Base-by-base conservation (phyloP, 257 asterid species). In the Solanum sejunctum region DNA sequence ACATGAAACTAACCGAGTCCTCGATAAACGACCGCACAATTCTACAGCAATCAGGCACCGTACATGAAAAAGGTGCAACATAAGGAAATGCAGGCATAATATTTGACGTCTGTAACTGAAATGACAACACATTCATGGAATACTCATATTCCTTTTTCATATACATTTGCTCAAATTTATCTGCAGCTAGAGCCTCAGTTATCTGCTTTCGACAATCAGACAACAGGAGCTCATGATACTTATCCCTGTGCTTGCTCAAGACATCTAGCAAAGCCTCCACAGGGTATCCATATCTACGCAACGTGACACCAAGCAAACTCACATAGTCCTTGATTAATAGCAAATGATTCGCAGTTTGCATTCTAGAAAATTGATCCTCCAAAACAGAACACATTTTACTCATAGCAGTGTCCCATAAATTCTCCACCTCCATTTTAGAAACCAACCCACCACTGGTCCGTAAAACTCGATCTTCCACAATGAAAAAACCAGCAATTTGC, bases 331-430 rank as follows among this genome's bases (percentile, higher is more conserved):
- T 96, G 39, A 96, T 95, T 92, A 96, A 90, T 89, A 96, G 88
- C 94, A 96, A 90, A 90, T 96, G 99, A 89, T 93, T 96, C 0
- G 99, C 99, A 12, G 99, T 96, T 82, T 96, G 97, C 99, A 96
- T 96, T 88, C 98, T 93, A 39, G 99, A 96, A 85, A 96, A 96
- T 43, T 96, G 99, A 90, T 96, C 99, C 91, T 96, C 98, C 85
- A 96, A 87, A 84, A 95, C 99, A 70, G 98, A 95, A 84, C 98
- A 93, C 98, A 96, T 95, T 90, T 96, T 96, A 87, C 94, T 88
- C 58, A 95, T 97, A 77, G 99, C 99, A 84, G 98, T 95, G 84
- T 96, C 99, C 99, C 99, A 96, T 89, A 96, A 82, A 86, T 92
- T 93, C 93, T 96, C 99, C 84, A 96, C 98, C 80, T 96, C 99